Base-by-base conservation (phyloP, 83 land plant genomes). In the Isoetes engelmannii region DNA sequence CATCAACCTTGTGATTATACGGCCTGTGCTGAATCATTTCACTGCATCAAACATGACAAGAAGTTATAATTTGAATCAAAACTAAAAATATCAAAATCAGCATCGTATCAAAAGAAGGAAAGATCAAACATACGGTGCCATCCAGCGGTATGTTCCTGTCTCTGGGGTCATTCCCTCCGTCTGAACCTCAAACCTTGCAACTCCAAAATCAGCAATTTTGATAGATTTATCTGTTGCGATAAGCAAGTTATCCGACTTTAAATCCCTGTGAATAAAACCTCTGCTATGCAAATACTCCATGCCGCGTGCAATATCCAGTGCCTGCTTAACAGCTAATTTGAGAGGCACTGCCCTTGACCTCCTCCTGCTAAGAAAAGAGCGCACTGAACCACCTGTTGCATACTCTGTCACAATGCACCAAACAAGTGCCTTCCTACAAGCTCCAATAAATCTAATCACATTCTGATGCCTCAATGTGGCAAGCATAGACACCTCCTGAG, bases 361-460 rank as follows among this genome's bases (percentile, higher is more conserved):
- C 46, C 83, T 67, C 63, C 48, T 84, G 7, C 58, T 68, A 62
- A 84, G 57, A 72, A 75, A 80, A 46, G 83, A 72, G 49, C 90
- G 70, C 12, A 87, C 77, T 44, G 87, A 87, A 5, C 85, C 87
- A 4, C 90, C 90, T 69, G 77, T 77, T n/a, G 87, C 85, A 77
- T 87, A 84, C 70, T 87, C 90, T 17, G 87, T 87, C 57, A 87
- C 85, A 65, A 87, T 84, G 73, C 90, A 87, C 87, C 87, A 87
- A 4, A 84, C 85, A 79, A 84, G 54, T 5, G 80, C 80, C 48
- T 84, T 87, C 45, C 83, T 78, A 37, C 90, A 87, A 5, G 87
- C 87, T 4, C 85, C 87, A 71, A 87, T 80, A 63, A 84, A 84
- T 28, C 85, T 74, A 44, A 87, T 87, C 67, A 87, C 84, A 62